Evolutionary conservation across 495 filamentous ascomycete species (phyloP).

Genomic region (Daldinia bambusicola): DNA sequence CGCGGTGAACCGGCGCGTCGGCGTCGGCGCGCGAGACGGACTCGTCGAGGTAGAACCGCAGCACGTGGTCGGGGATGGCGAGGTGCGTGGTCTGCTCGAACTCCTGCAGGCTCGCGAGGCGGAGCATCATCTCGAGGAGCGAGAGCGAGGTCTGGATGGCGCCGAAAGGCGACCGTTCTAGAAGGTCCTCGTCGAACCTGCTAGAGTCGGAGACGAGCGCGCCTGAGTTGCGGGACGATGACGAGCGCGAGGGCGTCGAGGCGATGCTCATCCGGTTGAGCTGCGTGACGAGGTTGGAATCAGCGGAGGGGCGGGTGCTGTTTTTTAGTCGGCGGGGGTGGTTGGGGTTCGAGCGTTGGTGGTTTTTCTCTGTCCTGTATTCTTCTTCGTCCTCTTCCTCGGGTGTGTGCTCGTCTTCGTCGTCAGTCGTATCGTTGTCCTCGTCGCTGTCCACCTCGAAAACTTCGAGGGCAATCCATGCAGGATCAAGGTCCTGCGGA

Average conservation of each 20-base stretch:
- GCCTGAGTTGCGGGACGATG: conserved; percentile 33
- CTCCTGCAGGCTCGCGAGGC: conserved; percentile 92
- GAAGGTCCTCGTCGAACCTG: conserved; percentile 26
- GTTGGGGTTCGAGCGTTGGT: conserved; percentile 18
- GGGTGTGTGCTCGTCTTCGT: conserved; percentile 49
- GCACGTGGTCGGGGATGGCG: conserved; percentile 90
- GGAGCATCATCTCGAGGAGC: conserved; percentile 91
- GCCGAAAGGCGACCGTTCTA: conserved; percentile 54
- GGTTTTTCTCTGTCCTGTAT: conserved; percentile 32
- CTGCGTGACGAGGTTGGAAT: conserved; percentile 54
- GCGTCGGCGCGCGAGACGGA: conserved; percentile 56
- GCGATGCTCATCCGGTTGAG: conserved; percentile 55
- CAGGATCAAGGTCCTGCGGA: conserved; percentile 83
- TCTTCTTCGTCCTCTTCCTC: conserved; percentile 43
- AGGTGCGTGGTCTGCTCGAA: conserved; percentile 95
- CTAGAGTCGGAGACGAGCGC: conserved; percentile 10
- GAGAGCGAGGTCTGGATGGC: conserved; percentile 85
- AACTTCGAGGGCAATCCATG: conserved; percentile 96
- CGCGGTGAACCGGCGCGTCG: conserved; percentile 29
- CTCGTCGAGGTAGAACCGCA: conserved; percentile 94
- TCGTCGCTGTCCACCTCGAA: conserved; percentile 71
- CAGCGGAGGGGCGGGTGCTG: conserved; percentile 45
- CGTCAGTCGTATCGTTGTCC: conserved; percentile 37
- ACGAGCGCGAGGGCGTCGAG: conserved; percentile 33
- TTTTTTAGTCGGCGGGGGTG: conserved; percentile 26